phyloP scores from a whole-genome alignment of 2,329 filamentous ascomycete species.

The Exophiala sp. region DNA sequence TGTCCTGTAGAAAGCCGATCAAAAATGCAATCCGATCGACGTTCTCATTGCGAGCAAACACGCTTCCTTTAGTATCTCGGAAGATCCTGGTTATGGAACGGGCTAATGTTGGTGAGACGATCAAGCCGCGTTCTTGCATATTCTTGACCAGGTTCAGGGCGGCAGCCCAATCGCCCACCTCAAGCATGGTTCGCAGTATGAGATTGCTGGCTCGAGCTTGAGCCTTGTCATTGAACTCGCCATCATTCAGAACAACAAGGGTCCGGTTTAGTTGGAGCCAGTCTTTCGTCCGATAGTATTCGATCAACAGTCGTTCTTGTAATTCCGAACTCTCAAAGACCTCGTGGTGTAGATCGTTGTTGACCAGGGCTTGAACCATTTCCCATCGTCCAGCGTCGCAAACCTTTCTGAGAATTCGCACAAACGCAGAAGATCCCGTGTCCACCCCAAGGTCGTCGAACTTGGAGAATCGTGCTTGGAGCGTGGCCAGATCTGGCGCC shows the following conservation, averaged over 20 bases:
- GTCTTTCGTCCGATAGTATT: conserved; percentile 48
- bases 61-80: not conserved
- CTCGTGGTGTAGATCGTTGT: conserved; percentile 61
- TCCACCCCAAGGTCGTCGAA: conserved; percentile 59
- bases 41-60: not conserved
- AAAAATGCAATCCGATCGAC: conserved; percentile 35
- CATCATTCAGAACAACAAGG: conserved; percentile 46
- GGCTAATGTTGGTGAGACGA: conserved; percentile 2
- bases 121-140: conserved; percentile 6
- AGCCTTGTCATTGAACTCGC: conserved; percentile 31
- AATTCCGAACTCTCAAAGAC: conserved; percentile 51
- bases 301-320: conserved; percentile 51
- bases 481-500: conserved; percentile 50
- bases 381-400: conserved; percentile 51
- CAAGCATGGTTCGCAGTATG: conserved; percentile 34
- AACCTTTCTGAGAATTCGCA: conserved; percentile 59
- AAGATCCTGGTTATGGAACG: conserved; percentile 2
- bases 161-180: conserved; percentile 34
- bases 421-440: conserved; percentile 59
- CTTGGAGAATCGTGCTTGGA: conserved; percentile 55
- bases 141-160: conserved; percentile 5
- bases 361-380: conserved; percentile 48
- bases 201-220: conserved; percentile 34
- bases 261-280: conserved; percentile 51
- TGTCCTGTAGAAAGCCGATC: conserved; percentile 44